These are phyloP conservation scores for Candida sp. DNA, from an alignment of 1,139 yeast species.

Conservation along the genomic window DNA sequence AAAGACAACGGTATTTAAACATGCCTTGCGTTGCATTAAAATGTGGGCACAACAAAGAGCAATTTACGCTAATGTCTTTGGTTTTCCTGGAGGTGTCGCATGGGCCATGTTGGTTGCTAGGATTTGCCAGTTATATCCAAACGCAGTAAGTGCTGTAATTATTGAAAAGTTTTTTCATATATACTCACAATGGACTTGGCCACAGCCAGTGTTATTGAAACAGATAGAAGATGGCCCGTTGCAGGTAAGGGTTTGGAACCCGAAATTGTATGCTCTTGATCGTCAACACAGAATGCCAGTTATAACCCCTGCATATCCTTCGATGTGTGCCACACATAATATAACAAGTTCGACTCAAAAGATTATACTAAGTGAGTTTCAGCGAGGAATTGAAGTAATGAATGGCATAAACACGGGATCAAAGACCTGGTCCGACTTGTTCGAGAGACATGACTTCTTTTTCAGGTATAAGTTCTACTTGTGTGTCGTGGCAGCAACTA, in stretches of 20 bases:
- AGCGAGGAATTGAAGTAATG: constrained; percentile 74
- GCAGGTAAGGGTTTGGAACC: constrained; percentile 98
- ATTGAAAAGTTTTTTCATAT: constrained; percentile 89
- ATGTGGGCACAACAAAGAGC: constrained; percentile 98
- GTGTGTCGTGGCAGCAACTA: constrained; percentile 80
- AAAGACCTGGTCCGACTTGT: constrained; percentile 75
- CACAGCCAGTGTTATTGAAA: constrained; percentile 93
- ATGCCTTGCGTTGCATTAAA: constrained; percentile 90
- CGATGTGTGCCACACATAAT: constrained; percentile 99
- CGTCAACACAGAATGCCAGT: constrained; percentile 96
- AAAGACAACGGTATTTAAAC: constrained; percentile 89
- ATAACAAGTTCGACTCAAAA: constrained; percentile 87
- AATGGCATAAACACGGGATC: constrained; percentile 68
- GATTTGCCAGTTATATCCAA: constrained; percentile 95
- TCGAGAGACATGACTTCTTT: constrained; percentile 82
- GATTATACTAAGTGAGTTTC: constrained; percentile 74
- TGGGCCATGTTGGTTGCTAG: constrained; percentile 99
- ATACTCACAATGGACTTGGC: constrained; percentile 95
- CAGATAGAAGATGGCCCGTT: constrained; percentile 97
- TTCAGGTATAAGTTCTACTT: constrained; percentile 83
- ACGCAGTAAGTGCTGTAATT: constrained; percentile 92
- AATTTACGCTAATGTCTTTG: constrained; percentile 91
- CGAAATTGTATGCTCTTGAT: constrained; percentile 85
- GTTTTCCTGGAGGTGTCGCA: constrained; percentile 99
- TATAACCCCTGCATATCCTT: constrained; percentile 99